phyloP scores from a whole-genome alignment of 305 asterid species.

The Stenogyne calaminthoides region DNA sequence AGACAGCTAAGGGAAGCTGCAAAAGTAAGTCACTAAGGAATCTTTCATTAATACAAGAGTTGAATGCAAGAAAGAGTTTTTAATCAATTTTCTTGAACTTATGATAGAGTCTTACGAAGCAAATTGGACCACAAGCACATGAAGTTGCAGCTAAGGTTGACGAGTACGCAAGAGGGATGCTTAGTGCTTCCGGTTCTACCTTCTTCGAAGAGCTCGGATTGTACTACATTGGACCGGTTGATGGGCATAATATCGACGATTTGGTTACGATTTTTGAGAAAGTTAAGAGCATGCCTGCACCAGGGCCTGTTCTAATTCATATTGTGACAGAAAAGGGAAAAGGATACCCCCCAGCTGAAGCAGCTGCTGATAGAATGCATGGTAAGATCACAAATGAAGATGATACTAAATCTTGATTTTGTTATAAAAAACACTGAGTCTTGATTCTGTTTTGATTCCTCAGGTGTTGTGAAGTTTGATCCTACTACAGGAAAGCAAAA shows the following conservation, averaged over 20 bases:
- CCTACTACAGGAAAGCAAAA: conserved; percentile 68
- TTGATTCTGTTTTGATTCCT: background rate
- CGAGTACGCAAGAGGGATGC: conserved; percentile 83
- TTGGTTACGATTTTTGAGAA: conserved; percentile 56
- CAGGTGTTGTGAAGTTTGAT: conserved; percentile 84
- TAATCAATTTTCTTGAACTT: background rate
- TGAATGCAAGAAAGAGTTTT: background rate
- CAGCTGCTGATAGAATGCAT: conserved; percentile 77
- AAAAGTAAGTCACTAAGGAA: conserved; percentile 40
- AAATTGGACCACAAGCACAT: conserved; percentile 76
- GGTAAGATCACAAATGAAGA: conserved; percentile 38
- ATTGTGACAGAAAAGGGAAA: conserved; percentile 78
- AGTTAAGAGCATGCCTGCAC: conserved; percentile 70
- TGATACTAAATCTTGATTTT: background rate
- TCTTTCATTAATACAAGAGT: background rate
- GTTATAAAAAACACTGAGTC: background rate
- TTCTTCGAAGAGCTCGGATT: conserved; percentile 81
- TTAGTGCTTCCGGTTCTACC: conserved; percentile 74
- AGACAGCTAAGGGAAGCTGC: conserved; percentile 82
- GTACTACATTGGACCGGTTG: conserved; percentile 85
- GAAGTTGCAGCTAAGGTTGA: conserved; percentile 82
- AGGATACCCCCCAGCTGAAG: conserved; percentile 81
- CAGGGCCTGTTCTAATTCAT: conserved; percentile 83
- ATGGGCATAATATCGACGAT: conserved; percentile 73
- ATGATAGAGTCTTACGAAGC: conserved; percentile 59